Evolutionary conservation across 345 rosid species (phyloP).

Genomic region (Euclidium syriacum): DNA sequence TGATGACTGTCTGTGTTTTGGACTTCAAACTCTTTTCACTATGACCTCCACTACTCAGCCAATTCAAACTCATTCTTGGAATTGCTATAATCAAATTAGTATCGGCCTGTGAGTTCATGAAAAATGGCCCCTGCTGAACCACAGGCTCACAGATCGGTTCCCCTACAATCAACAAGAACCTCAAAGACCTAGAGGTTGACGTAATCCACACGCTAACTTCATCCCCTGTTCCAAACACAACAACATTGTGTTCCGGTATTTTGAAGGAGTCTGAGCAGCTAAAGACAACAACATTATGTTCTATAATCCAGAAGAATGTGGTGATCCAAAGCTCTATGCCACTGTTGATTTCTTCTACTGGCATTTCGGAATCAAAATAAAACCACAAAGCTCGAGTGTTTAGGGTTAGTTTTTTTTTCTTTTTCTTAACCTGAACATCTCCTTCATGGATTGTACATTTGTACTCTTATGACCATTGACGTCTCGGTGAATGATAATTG

Average conservation of each 20-base stretch:
- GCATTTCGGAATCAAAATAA: slow-evolving; percentile 77
- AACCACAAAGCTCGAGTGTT: neutral
- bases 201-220: slow-evolving; percentile 57
- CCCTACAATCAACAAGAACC: slow-evolving; percentile 65
- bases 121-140: slow-evolving; percentile 77
- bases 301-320: slow-evolving; percentile 54
- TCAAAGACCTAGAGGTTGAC: slow-evolving; percentile 39
- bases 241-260: slow-evolving; percentile 41
- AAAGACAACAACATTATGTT: slow-evolving; percentile 62
- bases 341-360: slow-evolving; percentile 51
- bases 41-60: slow-evolving; percentile 49
- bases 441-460: slow-evolving; percentile 68
- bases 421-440: slow-evolving; percentile 64
- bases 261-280: slow-evolving; percentile 36
- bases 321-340: slow-evolving; percentile 92
- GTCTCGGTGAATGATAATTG: slow-evolving; percentile 62
- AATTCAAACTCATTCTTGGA: slow-evolving; percentile 69
- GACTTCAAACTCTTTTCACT: slow-evolving; percentile 20
- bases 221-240: slow-evolving; percentile 59
- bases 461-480: slow-evolving; percentile 68
- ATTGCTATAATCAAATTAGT: slow-evolving; percentile 56
- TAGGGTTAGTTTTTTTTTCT: neutral
- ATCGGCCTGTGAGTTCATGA: slow-evolving; percentile 80
- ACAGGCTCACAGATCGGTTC: slow-evolving; percentile 72
- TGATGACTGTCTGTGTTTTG: neutral